phyloP scores from a whole-genome alignment of 2,329 filamentous ascomycete genomes.

The Trichoderma breve region DNA sequence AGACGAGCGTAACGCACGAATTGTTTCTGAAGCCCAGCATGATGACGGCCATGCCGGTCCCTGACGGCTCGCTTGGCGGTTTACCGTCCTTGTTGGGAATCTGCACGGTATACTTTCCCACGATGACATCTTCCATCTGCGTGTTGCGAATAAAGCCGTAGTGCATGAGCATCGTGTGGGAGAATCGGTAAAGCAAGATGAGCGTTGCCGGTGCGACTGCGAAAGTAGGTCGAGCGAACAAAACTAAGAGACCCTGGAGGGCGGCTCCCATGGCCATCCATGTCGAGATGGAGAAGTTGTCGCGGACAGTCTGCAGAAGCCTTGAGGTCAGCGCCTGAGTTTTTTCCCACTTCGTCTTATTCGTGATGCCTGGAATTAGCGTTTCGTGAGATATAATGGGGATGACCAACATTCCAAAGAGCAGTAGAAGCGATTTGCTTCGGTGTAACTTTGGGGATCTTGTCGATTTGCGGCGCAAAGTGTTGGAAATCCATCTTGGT shows the following conservation, averaged over 20 bases:
- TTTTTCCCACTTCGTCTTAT: background rate
- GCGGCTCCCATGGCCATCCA: slow-evolving; percentile 17
- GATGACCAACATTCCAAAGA: slow-evolving; percentile 2
- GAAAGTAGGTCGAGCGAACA: slow-evolving; percentile 1
- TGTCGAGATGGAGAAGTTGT: slow-evolving; percentile 11
- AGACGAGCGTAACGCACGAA: background rate
- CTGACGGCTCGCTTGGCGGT: background rate
- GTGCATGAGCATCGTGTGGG: slow-evolving; percentile 7
- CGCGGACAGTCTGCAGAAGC: slow-evolving; percentile 1
- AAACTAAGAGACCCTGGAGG: background rate
- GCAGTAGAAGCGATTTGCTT: background rate
- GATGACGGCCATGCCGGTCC: background rate
- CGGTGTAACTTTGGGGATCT: background rate
- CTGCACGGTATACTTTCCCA: slow-evolving; percentile 13
- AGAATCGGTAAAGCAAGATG: background rate
- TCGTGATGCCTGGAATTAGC: background rate
- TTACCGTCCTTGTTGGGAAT: background rate
- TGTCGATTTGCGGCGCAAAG: background rate
- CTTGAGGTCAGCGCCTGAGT: background rate
- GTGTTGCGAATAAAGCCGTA: slow-evolving; percentile 10
- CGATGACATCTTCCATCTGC: slow-evolving; percentile 8
- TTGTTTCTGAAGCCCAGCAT: slow-evolving; percentile 4
- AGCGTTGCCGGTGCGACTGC: background rate
- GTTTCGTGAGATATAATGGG: background rate
- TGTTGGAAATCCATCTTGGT: slow-evolving; percentile 14